These are phyloP conservation scores for Paecilomyces formosus DNA, from an alignment of 2,329 filamentous ascomycete species.

Conservation along the genomic window DNA sequence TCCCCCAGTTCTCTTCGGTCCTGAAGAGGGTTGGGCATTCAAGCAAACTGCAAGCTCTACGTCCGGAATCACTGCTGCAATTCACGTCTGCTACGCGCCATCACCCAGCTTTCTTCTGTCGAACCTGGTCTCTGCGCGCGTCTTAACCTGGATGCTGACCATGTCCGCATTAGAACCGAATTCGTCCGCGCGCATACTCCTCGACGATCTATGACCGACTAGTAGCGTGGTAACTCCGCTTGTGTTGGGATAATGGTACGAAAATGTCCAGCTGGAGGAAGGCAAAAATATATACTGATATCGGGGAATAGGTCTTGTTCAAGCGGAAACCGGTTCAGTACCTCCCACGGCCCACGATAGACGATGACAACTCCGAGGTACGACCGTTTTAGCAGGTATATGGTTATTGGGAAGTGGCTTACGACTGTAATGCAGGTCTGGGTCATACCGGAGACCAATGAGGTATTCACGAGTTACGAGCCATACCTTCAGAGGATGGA, in stretches of 20 bases:
- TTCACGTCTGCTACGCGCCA: neutral
- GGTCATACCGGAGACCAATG: slow-evolving; percentile 82
- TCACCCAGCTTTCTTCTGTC: neutral
- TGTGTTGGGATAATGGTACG: slow-evolving; percentile 24
- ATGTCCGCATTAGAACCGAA: slow-evolving; percentile 3
- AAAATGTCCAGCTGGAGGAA: slow-evolving; percentile 4
- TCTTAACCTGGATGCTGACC: neutral
- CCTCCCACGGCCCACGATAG: slow-evolving; percentile 61
- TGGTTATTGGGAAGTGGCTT: slow-evolving; percentile 9
- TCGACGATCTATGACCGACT: slow-evolving; percentile 17
- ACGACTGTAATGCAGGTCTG: slow-evolving; percentile 58
- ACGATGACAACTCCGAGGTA: slow-evolving; percentile 81
- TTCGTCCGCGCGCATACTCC: slow-evolving; percentile 8
- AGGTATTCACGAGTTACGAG: slow-evolving; percentile 84
- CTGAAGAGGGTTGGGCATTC: neutral
- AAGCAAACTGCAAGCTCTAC: neutral
- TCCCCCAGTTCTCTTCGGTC: neutral
- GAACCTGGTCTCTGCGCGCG: neutral
- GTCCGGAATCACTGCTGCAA: neutral
- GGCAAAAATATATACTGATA: slow-evolving; percentile 11
- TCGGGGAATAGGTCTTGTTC: slow-evolving; percentile 66
- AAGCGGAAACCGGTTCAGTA: slow-evolving; percentile 93
- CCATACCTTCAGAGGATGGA: slow-evolving; percentile 80
- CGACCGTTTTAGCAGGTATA: slow-evolving; percentile 16
- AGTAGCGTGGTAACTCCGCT: slow-evolving; percentile 13